Evolutionary conservation across 2,329 filamentous ascomycete genomes (phyloP).

Genomic region (Colletotrichum scovillei): DNA sequence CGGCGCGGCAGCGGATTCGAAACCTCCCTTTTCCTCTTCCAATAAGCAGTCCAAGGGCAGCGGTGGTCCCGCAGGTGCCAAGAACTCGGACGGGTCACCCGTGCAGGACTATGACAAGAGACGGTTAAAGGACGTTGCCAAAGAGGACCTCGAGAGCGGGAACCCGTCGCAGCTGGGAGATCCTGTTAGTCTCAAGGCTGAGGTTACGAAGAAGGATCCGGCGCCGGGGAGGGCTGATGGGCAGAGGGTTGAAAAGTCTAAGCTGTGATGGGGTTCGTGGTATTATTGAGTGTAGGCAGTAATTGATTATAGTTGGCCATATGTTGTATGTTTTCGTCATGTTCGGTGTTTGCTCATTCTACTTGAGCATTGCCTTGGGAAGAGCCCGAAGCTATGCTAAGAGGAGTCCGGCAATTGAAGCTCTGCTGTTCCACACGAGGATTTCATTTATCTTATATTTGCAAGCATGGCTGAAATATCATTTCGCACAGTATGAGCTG

Average conservation of each 20-base stretch:
- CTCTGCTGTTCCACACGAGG: too few relatives aligned
- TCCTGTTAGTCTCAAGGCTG: constrained; percentile 52
- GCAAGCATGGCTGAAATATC: too few relatives aligned
- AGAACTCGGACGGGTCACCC: constrained; percentile 33
- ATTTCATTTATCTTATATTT: too few relatives aligned
- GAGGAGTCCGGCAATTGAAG: too few relatives aligned
- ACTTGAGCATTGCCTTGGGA: too few relatives aligned
- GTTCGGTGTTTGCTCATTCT: too few relatives aligned
- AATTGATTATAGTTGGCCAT: too few relatives aligned
- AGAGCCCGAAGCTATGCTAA: too few relatives aligned
- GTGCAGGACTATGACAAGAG: constrained; percentile 29
- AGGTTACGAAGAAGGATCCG: constrained; percentile 46
- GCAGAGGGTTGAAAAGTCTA: constrained; percentile 27
- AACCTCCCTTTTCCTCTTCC: neutral
- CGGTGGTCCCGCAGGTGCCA: neutral
- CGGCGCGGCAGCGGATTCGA: neutral
- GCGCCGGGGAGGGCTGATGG: constrained; percentile 41
- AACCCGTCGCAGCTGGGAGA: constrained; percentile 53
- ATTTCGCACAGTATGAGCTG: too few relatives aligned
- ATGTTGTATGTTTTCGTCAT: too few relatives aligned
- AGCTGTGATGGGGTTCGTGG: constrained; percentile 9
- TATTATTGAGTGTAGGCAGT: too few relatives aligned
- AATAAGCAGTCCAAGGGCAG: neutral
- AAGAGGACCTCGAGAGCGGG: constrained; percentile 42
- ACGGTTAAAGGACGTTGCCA: constrained; percentile 34